A percentile compares a stretch with the other conserved stretches of the same genome.
These are phyloP conservation scores for Chytriomyces sp. DNA, from an alignment of 192 early-diverging fungal species.

Conservation along the genomic window DNA sequence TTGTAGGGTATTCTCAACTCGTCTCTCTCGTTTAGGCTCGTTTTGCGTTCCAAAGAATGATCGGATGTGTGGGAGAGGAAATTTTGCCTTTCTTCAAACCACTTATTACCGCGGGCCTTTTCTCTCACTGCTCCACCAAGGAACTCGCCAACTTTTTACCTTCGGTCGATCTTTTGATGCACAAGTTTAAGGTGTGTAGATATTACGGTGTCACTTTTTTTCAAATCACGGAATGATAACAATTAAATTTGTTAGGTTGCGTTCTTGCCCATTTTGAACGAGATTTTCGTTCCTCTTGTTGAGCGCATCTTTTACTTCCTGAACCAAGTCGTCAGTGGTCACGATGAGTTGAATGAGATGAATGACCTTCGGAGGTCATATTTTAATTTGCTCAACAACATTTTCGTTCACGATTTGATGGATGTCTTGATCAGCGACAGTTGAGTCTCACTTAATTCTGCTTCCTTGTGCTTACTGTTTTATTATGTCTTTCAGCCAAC, in stretches of 20 bases:
- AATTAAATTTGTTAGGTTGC: slow-evolving; percentile 49
- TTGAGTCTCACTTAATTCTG: slow-evolving; percentile 45
- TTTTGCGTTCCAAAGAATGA: slow-evolving; percentile 80
- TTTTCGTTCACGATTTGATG: slow-evolving; percentile 83
- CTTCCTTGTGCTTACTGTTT: neutral
- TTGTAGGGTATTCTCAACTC: neutral
- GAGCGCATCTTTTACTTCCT: slow-evolving; percentile 83
- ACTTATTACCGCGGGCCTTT: slow-evolving; percentile 70
- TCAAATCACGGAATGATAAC: slow-evolving; percentile 57
- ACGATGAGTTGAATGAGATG: slow-evolving; percentile 80
- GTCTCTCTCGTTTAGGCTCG: slow-evolving; percentile 36
- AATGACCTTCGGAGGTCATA: slow-evolving; percentile 81
- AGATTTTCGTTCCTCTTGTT: slow-evolving; percentile 77
- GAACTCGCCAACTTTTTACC: slow-evolving; percentile 86
- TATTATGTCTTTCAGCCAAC: slow-evolving; percentile 52
- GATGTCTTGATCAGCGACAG: slow-evolving; percentile 69
- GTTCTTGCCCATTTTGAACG: slow-evolving; percentile 69
- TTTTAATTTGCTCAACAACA: slow-evolving; percentile 71
- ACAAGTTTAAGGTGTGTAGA: slow-evolving; percentile 84
- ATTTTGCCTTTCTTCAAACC: slow-evolving; percentile 79
- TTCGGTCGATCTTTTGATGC: slow-evolving; percentile 79
- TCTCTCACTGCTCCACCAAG: slow-evolving; percentile 72
- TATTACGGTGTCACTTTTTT: slow-evolving; percentile 32
- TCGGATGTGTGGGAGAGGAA: slow-evolving; percentile 82
- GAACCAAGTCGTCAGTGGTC: slow-evolving; percentile 80